phyloP scores from a whole-genome alignment of 2,329 filamentous ascomycete genomes.

The Sordariomycetes sp. region DNA sequence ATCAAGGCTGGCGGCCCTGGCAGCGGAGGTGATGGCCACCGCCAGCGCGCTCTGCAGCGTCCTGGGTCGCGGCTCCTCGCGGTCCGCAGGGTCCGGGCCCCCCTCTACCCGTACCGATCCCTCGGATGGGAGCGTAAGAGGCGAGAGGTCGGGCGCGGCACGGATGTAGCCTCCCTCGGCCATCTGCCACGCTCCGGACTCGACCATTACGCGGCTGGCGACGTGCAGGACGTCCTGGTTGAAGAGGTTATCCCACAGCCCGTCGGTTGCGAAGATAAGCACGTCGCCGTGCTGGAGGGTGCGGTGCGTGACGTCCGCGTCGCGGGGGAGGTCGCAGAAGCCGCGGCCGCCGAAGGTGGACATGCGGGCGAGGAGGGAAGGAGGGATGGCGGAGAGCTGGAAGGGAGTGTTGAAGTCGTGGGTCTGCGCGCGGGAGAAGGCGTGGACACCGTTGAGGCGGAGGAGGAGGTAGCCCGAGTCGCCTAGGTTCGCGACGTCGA shows the following conservation, averaged over 20 bases:
- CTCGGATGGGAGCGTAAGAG: conserved; percentile 32
- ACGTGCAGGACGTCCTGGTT: conserved; percentile 78
- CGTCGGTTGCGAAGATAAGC: conserved; percentile 86
- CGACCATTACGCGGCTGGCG: conserved; percentile 63
- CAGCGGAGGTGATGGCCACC: conserved; percentile 63
- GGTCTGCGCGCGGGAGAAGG: conserved; percentile 74
- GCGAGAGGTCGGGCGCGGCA: conserved; percentile 44
- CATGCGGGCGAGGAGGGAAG: conserved; percentile 64
- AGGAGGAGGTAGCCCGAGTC: conserved; percentile 90
- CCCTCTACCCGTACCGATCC: conserved; percentile 19
- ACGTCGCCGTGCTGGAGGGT: conserved; percentile 80
- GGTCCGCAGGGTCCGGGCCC: neutral
- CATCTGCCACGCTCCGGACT: conserved; percentile 59
- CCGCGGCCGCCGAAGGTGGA: conserved; percentile 72
- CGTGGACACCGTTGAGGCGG: conserved; percentile 72
- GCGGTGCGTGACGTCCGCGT: conserved; percentile 70
- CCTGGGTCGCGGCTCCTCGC: conserved; percentile 11
- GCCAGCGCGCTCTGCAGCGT: conserved; percentile 71
- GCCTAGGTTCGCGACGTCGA: conserved; percentile 88
- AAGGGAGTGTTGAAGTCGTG: conserved; percentile 97
- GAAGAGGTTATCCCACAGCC: conserved; percentile 90
- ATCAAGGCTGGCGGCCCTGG: conserved; percentile 75
- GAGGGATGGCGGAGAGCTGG: conserved; percentile 80
- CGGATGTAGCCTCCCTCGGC: conserved; percentile 44
- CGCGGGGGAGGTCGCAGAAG: conserved; percentile 70